phyloP scores from a whole-genome alignment of 2,329 filamentous ascomycete species.

The Ceratocystis papillata region DNA sequence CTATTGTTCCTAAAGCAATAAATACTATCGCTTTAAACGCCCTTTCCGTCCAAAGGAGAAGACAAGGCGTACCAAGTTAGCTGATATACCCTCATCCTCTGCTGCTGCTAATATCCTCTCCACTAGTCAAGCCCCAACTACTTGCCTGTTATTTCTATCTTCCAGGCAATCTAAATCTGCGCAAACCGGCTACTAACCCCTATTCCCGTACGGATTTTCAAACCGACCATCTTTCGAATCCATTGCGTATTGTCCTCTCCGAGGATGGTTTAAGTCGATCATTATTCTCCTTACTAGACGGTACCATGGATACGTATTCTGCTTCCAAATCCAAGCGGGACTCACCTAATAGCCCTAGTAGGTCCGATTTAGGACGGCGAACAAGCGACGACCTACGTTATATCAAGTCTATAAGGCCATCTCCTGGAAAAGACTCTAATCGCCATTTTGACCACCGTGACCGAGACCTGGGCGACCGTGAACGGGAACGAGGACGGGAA shows the following conservation, averaged over 20 bases:
- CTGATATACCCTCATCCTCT: neutral
- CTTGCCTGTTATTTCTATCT: neutral
- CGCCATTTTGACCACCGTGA: slow-evolving; percentile 14
- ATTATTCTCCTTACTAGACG: slow-evolving; percentile 16
- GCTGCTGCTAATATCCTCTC: neutral
- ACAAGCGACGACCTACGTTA: slow-evolving; percentile 14
- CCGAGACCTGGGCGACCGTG: slow-evolving; percentile 21
- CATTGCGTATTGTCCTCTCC: slow-evolving; percentile 4
- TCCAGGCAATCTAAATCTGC: neutral
- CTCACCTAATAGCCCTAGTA: slow-evolving; percentile 15
- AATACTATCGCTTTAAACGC: neutral
- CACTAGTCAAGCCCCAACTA: neutral
- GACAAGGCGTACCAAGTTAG: neutral
- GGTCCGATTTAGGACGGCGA: slow-evolving; percentile 6
- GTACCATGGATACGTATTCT: slow-evolving; percentile 22
- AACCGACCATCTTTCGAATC: neutral
- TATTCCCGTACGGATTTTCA: neutral
- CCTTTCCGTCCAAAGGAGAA: neutral
- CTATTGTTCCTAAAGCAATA: neutral
- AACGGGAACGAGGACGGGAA: slow-evolving; percentile 19
- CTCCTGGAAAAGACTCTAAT: slow-evolving; percentile 10
- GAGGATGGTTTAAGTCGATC: slow-evolving; percentile 23
- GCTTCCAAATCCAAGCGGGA: slow-evolving; percentile 21
- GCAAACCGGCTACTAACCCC: neutral
- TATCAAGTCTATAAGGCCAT: neutral